phyloP scores from a whole-genome alignment of 345 rosid species.

The Citropsis articulata region DNA sequence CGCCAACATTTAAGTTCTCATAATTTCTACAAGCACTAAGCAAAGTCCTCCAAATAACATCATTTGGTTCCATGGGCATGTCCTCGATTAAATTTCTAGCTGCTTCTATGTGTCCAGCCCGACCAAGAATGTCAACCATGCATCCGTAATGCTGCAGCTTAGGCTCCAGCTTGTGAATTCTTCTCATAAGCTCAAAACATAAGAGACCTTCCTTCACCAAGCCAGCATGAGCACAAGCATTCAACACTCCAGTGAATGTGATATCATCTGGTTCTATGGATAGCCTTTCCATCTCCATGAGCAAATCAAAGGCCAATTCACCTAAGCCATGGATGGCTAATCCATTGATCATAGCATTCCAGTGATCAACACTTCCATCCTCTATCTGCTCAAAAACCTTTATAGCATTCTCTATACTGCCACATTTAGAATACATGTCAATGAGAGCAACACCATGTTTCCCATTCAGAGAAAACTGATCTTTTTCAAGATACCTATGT shows the following conservation, averaged over 20 bases:
- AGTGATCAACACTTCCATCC: conserved; percentile 39
- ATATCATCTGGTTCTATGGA: conserved; percentile 39
- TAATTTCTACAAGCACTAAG: conserved; percentile 36
- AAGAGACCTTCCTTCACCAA: conserved; percentile 50
- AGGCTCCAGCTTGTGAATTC: conserved; percentile 38
- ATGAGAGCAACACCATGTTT: conserved; percentile 48
- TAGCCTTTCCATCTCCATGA: conserved; percentile 37
- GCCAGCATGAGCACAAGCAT: conserved; percentile 44
- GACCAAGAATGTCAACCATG: conserved; percentile 48
- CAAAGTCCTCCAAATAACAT: conserved; percentile 41
- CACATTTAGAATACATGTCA: conserved; percentile 57
- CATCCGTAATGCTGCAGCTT: conserved; percentile 53
- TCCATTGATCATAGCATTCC: conserved; percentile 54
- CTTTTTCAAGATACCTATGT: conserved; percentile 27
- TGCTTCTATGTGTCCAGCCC: conserved; percentile 40
- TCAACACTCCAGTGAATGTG: conserved; percentile 38
- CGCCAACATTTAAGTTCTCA: conserved; percentile 25
- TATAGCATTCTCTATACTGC: conserved; percentile 36
- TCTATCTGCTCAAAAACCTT: conserved; percentile 30
- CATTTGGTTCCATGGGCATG: conserved; percentile 49
- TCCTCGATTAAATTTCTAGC: conserved; percentile 33
- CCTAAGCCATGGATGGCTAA: conserved; percentile 48
- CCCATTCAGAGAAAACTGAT: conserved; percentile 22
- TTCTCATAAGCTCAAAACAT: conserved; percentile 46
- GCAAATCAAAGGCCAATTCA: conserved; percentile 36